Evolutionary conservation across 164 flowering plant genomes (phyloP).

Genomic region (Vitis vinifera): ASM3070453v1 NC_081822.1:28552001-28552500

Average conservation of each 20-base stretch:
- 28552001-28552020: neutral
- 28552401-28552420: too few species aligned
- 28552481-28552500: too few species aligned
- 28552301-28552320: too few species aligned
- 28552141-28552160: neutral
- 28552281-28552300: conserved; percentile 44
- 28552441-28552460: too few species aligned
- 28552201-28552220: neutral
- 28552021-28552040: neutral
- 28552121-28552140: neutral
- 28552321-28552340: neutral
- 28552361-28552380: too few species aligned
- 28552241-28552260: conserved; percentile 67
- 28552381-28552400: too few species aligned
- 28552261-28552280: conserved; percentile 25
- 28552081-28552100: neutral
- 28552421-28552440: too few species aligned
- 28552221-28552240: conserved; percentile 39
- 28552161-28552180: neutral
- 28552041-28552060: too few species aligned
- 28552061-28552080: too few species aligned
- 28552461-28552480: too few species aligned
- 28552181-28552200: neutral
- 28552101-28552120: neutral
- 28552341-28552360: too few species aligned